These are phyloP conservation scores for Cyclocybe cylindracea DNA, from an alignment of 768 basidiomycete species.

Conservation along the genomic window DNA sequence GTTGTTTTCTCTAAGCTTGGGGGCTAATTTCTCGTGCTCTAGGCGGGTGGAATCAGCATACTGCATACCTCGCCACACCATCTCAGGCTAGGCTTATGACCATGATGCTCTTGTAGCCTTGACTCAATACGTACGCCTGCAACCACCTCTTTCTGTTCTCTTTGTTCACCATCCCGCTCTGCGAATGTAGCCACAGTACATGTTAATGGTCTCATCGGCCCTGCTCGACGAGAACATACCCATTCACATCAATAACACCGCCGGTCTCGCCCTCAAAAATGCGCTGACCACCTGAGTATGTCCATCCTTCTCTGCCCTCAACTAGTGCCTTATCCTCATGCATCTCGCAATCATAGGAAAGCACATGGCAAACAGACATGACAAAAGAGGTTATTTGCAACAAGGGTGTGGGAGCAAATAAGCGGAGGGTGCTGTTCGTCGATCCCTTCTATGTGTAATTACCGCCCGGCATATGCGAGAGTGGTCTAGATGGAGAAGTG, in stretches of 20 bases:
- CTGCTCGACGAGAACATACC: conserved; percentile 74
- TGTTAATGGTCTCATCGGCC: conserved; percentile 88
- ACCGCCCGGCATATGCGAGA: too few relatives aligned
- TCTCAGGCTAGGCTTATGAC: too few relatives aligned
- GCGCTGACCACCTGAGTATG: conserved; percentile 86
- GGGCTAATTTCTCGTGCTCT: too few relatives aligned
- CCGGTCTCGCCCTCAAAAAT: conserved; percentile 96
- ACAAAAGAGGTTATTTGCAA: conserved; percentile 31
- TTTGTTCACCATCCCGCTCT: conserved; percentile 18
- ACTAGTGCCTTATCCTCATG: conserved; percentile 13
- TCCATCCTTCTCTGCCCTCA: conserved; percentile 22
- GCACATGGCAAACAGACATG: conserved; percentile 72
- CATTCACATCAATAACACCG: conserved; percentile 87
- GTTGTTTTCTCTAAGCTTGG: too few relatives aligned
- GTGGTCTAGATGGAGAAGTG: too few relatives aligned
- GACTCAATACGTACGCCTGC: conserved; percentile 83
- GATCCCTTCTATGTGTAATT: too few relatives aligned
- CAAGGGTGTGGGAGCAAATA: too few relatives aligned
- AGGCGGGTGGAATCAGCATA: too few relatives aligned
- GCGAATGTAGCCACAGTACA: conserved; percentile 78
- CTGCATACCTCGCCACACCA: too few relatives aligned
- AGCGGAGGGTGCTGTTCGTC: too few relatives aligned
- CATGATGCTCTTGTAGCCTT: conserved; percentile 31
- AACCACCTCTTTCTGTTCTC: conserved; percentile 13
- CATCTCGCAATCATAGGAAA: conserved; percentile 54